Evolutionary conservation across 179 eudicot species (phyloP), one percentile per base, ranked within the genome.

Genomic region (Corrigiola litoralis): DNA sequence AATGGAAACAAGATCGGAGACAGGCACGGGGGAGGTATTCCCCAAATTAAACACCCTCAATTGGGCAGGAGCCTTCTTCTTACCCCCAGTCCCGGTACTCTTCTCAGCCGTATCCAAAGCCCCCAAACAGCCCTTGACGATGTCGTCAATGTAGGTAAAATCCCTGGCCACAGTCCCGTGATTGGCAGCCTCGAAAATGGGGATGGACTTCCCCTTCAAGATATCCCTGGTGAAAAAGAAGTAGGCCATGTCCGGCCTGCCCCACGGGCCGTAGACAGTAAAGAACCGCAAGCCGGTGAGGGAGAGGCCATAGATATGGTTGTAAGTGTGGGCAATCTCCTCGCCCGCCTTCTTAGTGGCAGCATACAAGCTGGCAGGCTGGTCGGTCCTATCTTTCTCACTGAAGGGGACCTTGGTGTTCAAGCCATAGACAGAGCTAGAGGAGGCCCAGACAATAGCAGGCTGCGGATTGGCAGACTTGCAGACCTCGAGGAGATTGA

Each of bases 231-330:
- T 88, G 65, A 91, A 91, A 67, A 91, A 91, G 77, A 88, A 91
- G 53, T 91, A 91, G 0, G 96, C 97, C 97, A 91, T 91, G 45
- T 91, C 97, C 0, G 97, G 97, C 38, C 98, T 81, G 41, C 98
- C 98, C 98, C 98, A 92, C 48, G 96, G 98, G 0, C 98, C 98
- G 69, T 92, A 92, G 16, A 89, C 96, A 5, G 96, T 89, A 45
- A 89, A 89, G 69, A 89, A 89, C 58, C 96, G 71, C 75, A 89
- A 75, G 14, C 90, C 96, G 9, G 94, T 87, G 0, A 89, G 49
- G 4, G 88, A 82, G 10, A 89, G 78, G 0, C 96, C 96, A 34
- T 89, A 80, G 0, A 89, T 89, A 73, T 89, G 96, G 49, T 88
- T 88, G 69, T 88, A 88, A 9, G 96, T 88, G 47, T 88, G 96